Base-by-base conservation (phyloP, 345 rosid genomes). In the Heritiera fomes region DNA sequence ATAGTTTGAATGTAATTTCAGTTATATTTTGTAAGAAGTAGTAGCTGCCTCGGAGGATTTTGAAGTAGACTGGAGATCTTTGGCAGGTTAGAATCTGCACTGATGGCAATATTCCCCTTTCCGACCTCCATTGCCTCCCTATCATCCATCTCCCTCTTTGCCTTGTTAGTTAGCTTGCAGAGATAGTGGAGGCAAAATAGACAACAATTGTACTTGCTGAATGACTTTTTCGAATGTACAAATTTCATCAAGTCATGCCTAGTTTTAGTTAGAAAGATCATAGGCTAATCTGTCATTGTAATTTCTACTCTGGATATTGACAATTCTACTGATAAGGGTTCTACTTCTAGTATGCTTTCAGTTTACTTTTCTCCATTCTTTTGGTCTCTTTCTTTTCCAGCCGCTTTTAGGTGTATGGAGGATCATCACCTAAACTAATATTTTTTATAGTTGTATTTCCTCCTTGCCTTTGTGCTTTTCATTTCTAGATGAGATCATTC, bases 81-180 rank as follows among this genome's bases (percentile, higher is more conserved):
- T 82, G 72, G 55, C 75, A 46, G 79, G 66, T 71, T 23, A 3
- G 83, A 66, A 80, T 86, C 28, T 65, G 81, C 78, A 76, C 43
- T 84, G 81, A 88, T 88, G 61, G 87, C 87, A 70, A 91, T 86
- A 71, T 86, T 89, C 43, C 89, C 87, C 58, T 89, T 67, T n/a
- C 95, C 89, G 20, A 75, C 81, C 71, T 89, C 90, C 85, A 91
- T 76, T 8, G 88, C 89, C 79, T 89, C 90, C 82, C 74, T 88
- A 77, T 85, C 92, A 75, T 88, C 87, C 70, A 79, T 82, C 66
- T 86, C 91, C 55, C 60, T 5, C 20, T 55, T 17, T 17, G 60
- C 60, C 23, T 6, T 18, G 8, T 55, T 55, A 55, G 8, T 55
- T 55, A 55, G 18, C 62, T 20, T 23, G 13, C 23, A 23, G 38